phyloP scores from a whole-genome alignment of 805 yeast species.

The Alloascoidea africana region DNA sequence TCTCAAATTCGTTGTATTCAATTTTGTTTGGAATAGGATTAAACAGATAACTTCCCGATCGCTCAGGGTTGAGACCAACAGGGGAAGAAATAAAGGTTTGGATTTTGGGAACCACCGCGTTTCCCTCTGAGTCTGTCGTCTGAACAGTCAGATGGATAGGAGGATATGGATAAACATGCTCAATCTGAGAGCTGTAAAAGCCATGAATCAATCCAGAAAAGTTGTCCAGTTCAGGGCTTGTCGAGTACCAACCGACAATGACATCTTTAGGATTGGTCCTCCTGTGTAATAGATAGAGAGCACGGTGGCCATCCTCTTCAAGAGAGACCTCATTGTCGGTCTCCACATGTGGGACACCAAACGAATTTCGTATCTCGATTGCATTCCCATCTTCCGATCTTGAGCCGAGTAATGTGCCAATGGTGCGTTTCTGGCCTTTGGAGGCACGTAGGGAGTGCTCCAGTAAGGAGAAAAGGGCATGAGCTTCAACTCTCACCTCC shows the following conservation, averaged over 20 bases:
- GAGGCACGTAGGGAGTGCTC: conserved; percentile 53
- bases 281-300: conserved; percentile 56
- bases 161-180: conserved; percentile 59
- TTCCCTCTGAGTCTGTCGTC: conserved; percentile 29
- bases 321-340: conserved; percentile 62
- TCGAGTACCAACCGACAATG: conserved; percentile 78
- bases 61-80: conserved; percentile 36
- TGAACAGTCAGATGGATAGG: conserved; percentile 69
- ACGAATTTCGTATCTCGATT: conserved; percentile 60
- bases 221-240: conserved; percentile 42
- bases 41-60: conserved; percentile 39
- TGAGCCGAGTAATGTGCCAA: conserved; percentile 71
- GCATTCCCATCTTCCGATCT: conserved; percentile 75
- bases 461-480: conserved; percentile 63
- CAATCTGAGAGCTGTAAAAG: conserved; percentile 54
- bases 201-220: conserved; percentile 71
- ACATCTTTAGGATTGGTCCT: conserved; percentile 65
- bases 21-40: conserved; percentile 61
- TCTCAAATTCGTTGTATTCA: conserved; percentile 41
- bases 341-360: conserved; percentile 69
- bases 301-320: conserved; percentile 61
- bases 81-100: conserved; percentile 67
- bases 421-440: conserved; percentile 40
- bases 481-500: conserved; percentile 41
- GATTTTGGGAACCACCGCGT: conserved; percentile 36